Percentiles rank a stretch among this genome's conserved stretches.
These are phyloP conservation scores for Trebouxiophyceae sp. DNA, from an alignment of 163 green algal species.

Conservation along the genomic window DNA sequence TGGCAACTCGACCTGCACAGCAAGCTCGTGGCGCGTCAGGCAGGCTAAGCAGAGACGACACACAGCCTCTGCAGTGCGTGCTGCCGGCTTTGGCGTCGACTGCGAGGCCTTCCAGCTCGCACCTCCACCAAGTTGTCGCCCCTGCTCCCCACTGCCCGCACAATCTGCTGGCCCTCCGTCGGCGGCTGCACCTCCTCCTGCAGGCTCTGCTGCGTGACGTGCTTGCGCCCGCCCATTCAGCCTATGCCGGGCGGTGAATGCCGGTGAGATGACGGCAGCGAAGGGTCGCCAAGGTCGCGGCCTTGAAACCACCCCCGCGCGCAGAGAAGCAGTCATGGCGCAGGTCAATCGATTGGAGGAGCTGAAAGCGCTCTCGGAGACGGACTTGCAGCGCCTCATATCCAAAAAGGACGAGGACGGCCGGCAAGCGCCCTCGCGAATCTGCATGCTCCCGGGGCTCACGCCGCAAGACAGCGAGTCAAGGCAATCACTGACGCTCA, in stretches of 20 bases:
- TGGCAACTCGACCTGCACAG: constrained; percentile 50
- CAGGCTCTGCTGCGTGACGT: not conserved
- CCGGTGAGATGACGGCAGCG: not conserved
- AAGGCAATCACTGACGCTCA: not conserved
- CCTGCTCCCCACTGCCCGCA: constrained; percentile 39
- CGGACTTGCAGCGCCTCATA: constrained; percentile 12
- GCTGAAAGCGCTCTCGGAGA: constrained; percentile 4
- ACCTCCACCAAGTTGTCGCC: too few species aligned
- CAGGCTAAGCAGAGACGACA: too few species aligned
- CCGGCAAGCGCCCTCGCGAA: too few species aligned
- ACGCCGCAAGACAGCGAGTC: not conserved
- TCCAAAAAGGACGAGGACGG: constrained; percentile 29
- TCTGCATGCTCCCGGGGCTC: too few species aligned
- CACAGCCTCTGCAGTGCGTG: too few species aligned
- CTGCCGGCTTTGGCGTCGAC: too few species aligned
- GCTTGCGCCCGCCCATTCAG: too few species aligned
- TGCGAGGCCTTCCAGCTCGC: too few species aligned
- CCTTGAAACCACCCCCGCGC: not conserved
- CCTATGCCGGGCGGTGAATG: too few species aligned
- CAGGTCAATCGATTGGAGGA: not conserved
- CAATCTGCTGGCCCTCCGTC: constrained; percentile 32
- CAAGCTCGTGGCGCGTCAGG: too few species aligned
- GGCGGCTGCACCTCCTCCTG: not conserved
- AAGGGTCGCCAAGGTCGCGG: not conserved
- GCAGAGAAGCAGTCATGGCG: not conserved